Base-by-base conservation (phyloP, 768 basidiomycete genomes). In the Tulasnella sp. region DNA sequence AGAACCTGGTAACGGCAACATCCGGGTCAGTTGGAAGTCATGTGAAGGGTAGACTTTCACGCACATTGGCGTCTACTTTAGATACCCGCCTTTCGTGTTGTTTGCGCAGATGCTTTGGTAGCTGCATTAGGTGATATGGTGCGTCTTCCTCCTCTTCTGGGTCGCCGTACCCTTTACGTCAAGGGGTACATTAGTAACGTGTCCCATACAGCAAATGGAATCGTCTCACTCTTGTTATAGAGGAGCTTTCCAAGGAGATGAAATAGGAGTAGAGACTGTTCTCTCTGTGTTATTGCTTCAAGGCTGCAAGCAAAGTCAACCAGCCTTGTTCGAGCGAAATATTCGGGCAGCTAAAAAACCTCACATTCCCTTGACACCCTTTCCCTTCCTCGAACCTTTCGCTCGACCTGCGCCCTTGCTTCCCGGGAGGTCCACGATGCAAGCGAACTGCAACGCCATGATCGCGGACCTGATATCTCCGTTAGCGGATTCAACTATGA, bases 391-490 rank as follows among this genome's bases (percentile, higher is more conserved):
- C 61, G 48, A 38, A 60, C 60, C 60, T 61, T 65, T 67, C 62
- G 65, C 67, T 15, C 65, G 66, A n/a, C 53, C 49, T 65, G 67
- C 26, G 60, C 63, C 61, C 24, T 19, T 54, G 38, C 17, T 44
- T 56, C 19, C 43, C 1, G 68, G 61, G 21, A 69, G 61, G 42
- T 77, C 71, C 19, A 75, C 71, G 17, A 80, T 70, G 68, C 78
- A 95, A 1, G 84, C 81, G 67, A 99, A 93, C 68, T 99, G 88
- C 5, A 98, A 76, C 0, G 86, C 84, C 83, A 95, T 98, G 62
- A 97, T 80, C 0, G 94, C 95, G 59, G 87, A 88, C 44, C 96
- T 77, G 38, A 99, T 88, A 67, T 99, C 96, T 0, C 96, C 96
- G 66, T 87, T 86, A 2, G 88, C 78, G 1, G 86, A 80, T 52